Percentiles rank a stretch among this genome's conserved stretches.
Evolutionary conservation across 2,329 filamentous ascomycete genomes (phyloP).

Genomic region (Hysterium pulicare): DNA sequence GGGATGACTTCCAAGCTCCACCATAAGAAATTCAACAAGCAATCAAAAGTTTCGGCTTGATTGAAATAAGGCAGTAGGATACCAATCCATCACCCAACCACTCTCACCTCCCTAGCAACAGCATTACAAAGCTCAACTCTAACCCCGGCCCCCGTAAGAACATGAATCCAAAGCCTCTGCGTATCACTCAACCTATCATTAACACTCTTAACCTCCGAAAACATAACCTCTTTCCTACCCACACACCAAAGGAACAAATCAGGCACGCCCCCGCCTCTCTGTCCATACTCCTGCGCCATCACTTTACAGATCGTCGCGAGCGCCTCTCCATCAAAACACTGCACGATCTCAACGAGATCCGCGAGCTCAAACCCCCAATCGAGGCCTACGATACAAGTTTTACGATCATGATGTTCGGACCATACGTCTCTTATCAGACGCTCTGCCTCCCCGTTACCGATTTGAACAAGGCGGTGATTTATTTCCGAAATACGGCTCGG

Average conservation of each 20-base stretch:
- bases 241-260: conserved; percentile 86
- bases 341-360: conserved; percentile 75
- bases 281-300: conserved; percentile 89
- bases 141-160: conserved; percentile 79
- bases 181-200: conserved; percentile 96
- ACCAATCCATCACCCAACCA: conserved; percentile 4
- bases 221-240: conserved; percentile 63
- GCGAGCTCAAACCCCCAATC: conserved; percentile 82
- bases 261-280: conserved; percentile 81
- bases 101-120: conserved; percentile 54
- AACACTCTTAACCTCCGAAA: conserved; percentile 57
- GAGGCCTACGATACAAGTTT: conserved; percentile 85
- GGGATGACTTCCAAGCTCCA: no score
- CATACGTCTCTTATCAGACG: conserved; percentile 67
- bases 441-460: conserved; percentile 76
- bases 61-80: no score
- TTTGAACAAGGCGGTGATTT: conserved; percentile 78
- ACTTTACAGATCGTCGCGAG: conserved; percentile 86
- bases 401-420: conserved; percentile 62
- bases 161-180: conserved; percentile 94
- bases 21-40: no score
- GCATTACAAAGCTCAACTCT: conserved; percentile 76
- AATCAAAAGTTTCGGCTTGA: no score
- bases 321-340: conserved; percentile 75
- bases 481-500: conserved; percentile 82